A percentile compares a stretch with the other conserved stretches of the same genome.
phyloP scores from a whole-genome alignment of 306 rosid species.

The Dryas alaskensis region DNA sequence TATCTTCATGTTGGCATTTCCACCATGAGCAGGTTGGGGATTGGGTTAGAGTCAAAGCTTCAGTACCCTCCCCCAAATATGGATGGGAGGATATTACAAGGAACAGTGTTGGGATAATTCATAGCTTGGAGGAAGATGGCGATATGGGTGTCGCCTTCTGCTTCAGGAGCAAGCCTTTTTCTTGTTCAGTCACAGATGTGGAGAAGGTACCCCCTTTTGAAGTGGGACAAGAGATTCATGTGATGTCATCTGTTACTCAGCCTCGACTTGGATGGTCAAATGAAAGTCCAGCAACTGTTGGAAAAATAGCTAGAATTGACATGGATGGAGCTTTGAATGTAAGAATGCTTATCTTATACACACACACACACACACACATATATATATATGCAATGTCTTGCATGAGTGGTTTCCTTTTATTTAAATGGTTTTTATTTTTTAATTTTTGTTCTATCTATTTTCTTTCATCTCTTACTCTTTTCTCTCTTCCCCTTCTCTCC shows the following conservation, averaged over 20 bases:
- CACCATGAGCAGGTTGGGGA: constrained; percentile 73
- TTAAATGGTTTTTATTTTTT: neutral
- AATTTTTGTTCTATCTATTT: neutral
- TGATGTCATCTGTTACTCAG: constrained; percentile 67
- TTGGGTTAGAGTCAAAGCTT: constrained; percentile 97
- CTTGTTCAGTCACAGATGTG: constrained; percentile 91
- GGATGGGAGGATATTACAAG: constrained; percentile 97
- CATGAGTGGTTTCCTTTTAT: neutral
- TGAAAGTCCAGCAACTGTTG: constrained; percentile 89
- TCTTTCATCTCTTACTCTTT: neutral
- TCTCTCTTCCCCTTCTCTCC: neutral
- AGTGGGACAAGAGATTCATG: constrained; percentile 84
- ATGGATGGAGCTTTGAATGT: constrained; percentile 98
- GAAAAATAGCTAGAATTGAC: constrained; percentile 77
- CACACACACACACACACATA: too few relatives aligned
- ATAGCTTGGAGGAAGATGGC: constrained; percentile 90
- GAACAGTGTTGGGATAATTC: constrained; percentile 88
- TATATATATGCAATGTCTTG: neutral
- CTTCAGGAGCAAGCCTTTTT: constrained; percentile 92
- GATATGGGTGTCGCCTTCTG: constrained; percentile 96
- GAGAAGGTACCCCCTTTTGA: constrained; percentile 89
- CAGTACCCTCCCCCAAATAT: constrained; percentile 94
- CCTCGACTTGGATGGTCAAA: constrained; percentile 98
- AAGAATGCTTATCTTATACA: constrained; percentile 38
- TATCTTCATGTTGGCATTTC: constrained; percentile 18